Evolutionary conservation across 148 eudicot species (phyloP), one percentile per base, ranked within the genome.

Genomic region (Drosera capensis): DNA sequence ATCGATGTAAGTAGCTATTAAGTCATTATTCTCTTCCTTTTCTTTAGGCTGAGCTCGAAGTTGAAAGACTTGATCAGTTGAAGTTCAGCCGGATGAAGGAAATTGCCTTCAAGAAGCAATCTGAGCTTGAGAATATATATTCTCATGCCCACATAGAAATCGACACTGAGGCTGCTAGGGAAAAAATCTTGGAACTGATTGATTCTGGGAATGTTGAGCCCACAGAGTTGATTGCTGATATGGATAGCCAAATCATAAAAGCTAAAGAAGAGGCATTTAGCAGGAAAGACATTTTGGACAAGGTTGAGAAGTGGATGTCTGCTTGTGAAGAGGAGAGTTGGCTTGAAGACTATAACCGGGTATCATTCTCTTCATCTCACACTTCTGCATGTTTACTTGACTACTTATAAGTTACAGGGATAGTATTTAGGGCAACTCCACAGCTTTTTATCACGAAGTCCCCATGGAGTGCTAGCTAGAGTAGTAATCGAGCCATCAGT

Each of bases 291-390:
- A 92, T 92, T 58, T 67, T 92, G 65, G 99, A 92, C 67, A 85
- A 78, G 71, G 99, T 92, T 36, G 99, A 92, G 74, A 92, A 71
- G 63, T 92, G 99, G 99, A 92, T 92, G 99, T 81, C 95, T 18
- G 94, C 99, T 30, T 92, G 99, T 76, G 99, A 92, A 76, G 99
- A 92, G 68, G 99, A 92, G 72, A 92, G 99, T 38, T 92, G 99
- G 99, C 99, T 92, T 54, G 99, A 92, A 62, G 99, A 92, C 66
- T 92, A 92, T 47, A 92, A 71, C 46, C 72, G 94, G 86, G 99
- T 92, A 72, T 7, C 31, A 2, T 30, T 25, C 20, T 15, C 48
- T 44, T 26, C 17, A 14, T 28, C 25, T 13, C 22, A n/a, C 31
- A 5, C 11, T 28, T 28, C 11, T 28, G 11, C 28, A n/a, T 12